A percentile compares a stretch with the other conserved stretches of the same genome.
phyloP scores from a whole-genome alignment of 768 basidiomycete genomes.

The Lanmaoa pseudosensibilis region DNA sequence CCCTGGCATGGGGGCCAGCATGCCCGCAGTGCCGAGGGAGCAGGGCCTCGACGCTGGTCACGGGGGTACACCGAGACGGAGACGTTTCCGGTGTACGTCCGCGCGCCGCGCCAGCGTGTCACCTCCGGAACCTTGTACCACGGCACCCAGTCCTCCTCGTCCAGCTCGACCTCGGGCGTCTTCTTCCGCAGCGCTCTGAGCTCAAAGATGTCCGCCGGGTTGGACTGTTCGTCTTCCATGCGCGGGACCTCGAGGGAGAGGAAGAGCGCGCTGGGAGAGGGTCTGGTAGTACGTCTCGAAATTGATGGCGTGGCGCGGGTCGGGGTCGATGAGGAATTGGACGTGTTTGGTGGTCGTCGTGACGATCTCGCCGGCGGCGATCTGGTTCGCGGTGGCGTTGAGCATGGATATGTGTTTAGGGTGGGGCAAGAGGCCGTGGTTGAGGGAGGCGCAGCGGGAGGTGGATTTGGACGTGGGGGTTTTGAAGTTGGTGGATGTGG shows the following conservation, averaged over 20 bases:
- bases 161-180: neutral
- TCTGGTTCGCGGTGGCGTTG: constrained; percentile 2
- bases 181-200: neutral
- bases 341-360: neutral
- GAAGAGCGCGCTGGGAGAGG: neutral
- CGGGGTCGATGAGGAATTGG: neutral
- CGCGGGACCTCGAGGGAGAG: neutral
- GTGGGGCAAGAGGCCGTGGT: neutral
- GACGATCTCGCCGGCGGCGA: neutral
- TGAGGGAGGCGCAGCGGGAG: neutral
- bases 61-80: neutral
- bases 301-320: neutral
- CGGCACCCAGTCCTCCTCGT: neutral
- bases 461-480: neutral
- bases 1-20: neutral
- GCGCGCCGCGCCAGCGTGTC: neutral
- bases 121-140: neutral
- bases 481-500: neutral
- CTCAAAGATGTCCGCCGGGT: neutral
- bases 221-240: neutral
- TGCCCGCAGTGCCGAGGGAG: neutral
- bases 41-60: neutral
- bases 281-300: neutral
- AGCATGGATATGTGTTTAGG: neutral
- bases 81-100: neutral